phyloP scores from a whole-genome alignment of 345 rosid genomes.

The Reutealis trisperma region DNA sequence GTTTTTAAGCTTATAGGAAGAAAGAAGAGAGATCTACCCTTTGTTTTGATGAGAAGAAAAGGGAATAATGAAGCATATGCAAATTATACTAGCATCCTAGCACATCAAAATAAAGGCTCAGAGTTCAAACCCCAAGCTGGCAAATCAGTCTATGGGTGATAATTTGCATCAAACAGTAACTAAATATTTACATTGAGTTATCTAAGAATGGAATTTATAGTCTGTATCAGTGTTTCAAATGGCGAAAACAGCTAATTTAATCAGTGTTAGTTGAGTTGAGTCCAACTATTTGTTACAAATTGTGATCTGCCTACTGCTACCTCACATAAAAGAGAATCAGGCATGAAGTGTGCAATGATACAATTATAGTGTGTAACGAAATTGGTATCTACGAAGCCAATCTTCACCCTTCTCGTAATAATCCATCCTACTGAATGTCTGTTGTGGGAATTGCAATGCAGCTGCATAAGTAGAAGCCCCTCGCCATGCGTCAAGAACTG shows the following conservation, averaged over 20 bases:
- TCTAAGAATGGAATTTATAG: background rate
- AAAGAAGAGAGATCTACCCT: no score
- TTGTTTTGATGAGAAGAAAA: no score
- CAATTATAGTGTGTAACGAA: conserved; percentile 49
- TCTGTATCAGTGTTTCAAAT: background rate
- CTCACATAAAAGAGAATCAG: background rate
- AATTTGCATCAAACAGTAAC: background rate
- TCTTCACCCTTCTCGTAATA: conserved; percentile 91
- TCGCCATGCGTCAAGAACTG: conserved; percentile 93
- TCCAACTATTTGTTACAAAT: background rate
- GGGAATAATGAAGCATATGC: no score
- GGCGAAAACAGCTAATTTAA: conserved; percentile 1
- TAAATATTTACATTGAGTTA: background rate
- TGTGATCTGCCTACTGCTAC: background rate
- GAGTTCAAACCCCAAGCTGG: no score
- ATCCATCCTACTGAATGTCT: conserved; percentile 66
- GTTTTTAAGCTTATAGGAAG: no score
- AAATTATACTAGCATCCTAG: no score
- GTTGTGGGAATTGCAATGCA: conserved; percentile 49
- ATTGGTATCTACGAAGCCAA: conserved; percentile 79
- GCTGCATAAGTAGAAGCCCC: conserved; percentile 87
- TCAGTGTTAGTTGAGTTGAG: background rate
- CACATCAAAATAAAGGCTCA: no score
- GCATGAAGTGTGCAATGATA: background rate
- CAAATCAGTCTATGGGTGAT: no score